Evolutionary conservation across 2,329 filamentous ascomycete species (phyloP).

Genomic region (Verticillium longisporum): DNA sequence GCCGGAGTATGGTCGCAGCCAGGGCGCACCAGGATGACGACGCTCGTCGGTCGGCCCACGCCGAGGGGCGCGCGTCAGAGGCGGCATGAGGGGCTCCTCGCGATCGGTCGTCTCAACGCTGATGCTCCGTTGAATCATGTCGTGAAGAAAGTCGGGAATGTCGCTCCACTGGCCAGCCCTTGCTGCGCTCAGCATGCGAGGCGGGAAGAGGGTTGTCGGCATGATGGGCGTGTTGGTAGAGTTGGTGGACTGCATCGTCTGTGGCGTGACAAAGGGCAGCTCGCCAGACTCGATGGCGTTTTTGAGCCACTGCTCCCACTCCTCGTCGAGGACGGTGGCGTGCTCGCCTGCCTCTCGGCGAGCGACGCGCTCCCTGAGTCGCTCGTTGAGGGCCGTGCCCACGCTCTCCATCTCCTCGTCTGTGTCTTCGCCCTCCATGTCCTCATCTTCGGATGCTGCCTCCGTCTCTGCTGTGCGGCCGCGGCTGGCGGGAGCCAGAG

Average conservation of each 20-base stretch:
- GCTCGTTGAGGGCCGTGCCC: conserved; percentile 55
- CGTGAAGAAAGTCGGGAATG: conserved; percentile 49
- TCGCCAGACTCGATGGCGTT: conserved; percentile 59
- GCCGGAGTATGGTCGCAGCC: conserved; percentile 21
- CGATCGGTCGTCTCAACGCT: conserved; percentile 18
- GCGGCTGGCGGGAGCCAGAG: conserved; percentile 3
- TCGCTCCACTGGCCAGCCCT: conserved; percentile 50
- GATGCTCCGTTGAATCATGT: conserved; percentile 41
- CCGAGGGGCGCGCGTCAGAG: conserved; percentile 4
- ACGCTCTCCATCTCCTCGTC: conserved; percentile 49
- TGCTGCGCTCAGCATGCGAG: conserved; percentile 47
- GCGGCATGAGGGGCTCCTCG: background rate
- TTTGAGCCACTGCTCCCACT: conserved; percentile 71
- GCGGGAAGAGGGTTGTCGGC: conserved; percentile 35
- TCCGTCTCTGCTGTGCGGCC: conserved; percentile 7
- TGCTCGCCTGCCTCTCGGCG: conserved; percentile 54
- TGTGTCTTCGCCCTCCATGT: conserved; percentile 22
- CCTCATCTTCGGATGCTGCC: conserved; percentile 17
- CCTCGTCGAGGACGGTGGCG: conserved; percentile 57
- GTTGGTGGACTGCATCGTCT: conserved; percentile 27
- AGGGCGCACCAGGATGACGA: conserved; percentile 4
- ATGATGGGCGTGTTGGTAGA: conserved; percentile 22
- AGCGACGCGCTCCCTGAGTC: conserved; percentile 57
- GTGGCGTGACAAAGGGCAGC: conserved; percentile 38
- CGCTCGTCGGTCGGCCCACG: background rate